These are phyloP conservation scores for Sporisorium reilianum DNA, from an alignment of 1,284 basidiomycete genomes.

Conservation along the genomic window DNA sequence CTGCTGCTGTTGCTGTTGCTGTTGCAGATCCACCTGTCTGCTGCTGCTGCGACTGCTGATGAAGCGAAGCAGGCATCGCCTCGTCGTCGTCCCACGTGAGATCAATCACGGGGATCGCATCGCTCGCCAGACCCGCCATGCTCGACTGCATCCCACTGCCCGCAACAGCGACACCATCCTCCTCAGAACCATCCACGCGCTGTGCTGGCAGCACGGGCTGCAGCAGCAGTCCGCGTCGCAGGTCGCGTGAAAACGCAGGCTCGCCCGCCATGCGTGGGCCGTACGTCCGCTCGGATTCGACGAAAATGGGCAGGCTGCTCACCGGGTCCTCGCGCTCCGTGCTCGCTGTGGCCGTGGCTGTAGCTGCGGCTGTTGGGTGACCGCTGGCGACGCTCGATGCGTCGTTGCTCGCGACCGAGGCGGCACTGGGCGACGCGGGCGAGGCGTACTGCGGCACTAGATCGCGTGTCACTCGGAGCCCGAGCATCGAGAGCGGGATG, in stretches of 20 bases:
- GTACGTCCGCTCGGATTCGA: slow-evolving; percentile 51
- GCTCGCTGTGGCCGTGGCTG: background rate
- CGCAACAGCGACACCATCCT: background rate
- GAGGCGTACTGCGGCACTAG: slow-evolving; percentile 37
- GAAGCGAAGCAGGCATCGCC: slow-evolving; percentile 6
- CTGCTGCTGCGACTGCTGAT: background rate
- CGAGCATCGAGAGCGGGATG: slow-evolving; percentile 31
- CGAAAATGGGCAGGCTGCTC: slow-evolving; percentile 14
- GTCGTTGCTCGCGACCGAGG: slow-evolving; percentile 17
- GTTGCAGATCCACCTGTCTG: background rate
- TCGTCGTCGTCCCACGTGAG: slow-evolving; percentile 48
- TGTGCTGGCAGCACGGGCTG: slow-evolving; percentile 1
- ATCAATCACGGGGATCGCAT: slow-evolving; percentile 41
- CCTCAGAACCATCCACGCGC: background rate
- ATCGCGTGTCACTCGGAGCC: slow-evolving; percentile 39
- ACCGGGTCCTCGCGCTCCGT: background rate
- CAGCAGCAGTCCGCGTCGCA: slow-evolving; percentile 34
- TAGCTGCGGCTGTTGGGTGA: background rate
- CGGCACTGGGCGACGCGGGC: slow-evolving; percentile 18
- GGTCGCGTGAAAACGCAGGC: slow-evolving; percentile 44
- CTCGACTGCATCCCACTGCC: background rate
- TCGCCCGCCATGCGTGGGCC: slow-evolving; percentile 48
- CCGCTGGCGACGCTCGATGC: no score
- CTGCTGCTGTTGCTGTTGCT: background rate
- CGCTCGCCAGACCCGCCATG: slow-evolving; percentile 9